Evolutionary conservation across 2,329 filamentous ascomycete genomes (phyloP).

Genomic region (Huntiella savannae): DNA sequence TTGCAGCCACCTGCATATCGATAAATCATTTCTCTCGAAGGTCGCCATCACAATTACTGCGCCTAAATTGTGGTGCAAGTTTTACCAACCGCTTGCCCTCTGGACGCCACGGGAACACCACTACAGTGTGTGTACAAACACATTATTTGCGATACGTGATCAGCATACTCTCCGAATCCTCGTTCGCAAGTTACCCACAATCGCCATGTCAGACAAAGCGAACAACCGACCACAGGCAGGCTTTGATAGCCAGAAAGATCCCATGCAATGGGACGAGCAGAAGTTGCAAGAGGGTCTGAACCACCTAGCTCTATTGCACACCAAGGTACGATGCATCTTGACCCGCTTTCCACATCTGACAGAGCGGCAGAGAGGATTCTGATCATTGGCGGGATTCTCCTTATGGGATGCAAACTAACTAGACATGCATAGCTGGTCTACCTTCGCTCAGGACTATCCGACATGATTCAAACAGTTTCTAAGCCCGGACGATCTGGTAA

Average conservation of each 20-base stretch:
- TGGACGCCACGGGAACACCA: no score
- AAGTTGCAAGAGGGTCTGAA: slow-evolving; percentile 10
- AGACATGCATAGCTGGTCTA: slow-evolving; percentile 7
- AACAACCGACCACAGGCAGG: background rate
- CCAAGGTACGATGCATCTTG: slow-evolving; percentile 9
- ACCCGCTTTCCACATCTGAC: background rate
- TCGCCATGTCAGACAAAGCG: slow-evolving; percentile 8
- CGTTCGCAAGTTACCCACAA: background rate
- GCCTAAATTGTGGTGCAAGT: no score
- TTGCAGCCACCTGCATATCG: no score
- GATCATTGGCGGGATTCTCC: no score
- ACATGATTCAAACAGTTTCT: slow-evolving; percentile 9
- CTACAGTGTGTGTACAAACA: no score
- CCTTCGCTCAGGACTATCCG: slow-evolving; percentile 10
- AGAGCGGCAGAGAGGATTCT: no score
- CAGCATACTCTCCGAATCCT: background rate
- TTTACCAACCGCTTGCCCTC: no score
- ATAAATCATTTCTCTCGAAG: no score
- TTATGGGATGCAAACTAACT: background rate
- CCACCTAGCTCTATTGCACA: slow-evolving; percentile 10
- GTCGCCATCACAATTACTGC: no score
- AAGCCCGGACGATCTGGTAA: slow-evolving; percentile 5
- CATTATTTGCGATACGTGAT: no score
- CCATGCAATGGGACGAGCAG: slow-evolving; percentile 9
- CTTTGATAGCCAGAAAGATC: background rate